Conservation (phyloP, 1,284 basidiomycete genomes). For the Pholiota adiposa region DNA sequence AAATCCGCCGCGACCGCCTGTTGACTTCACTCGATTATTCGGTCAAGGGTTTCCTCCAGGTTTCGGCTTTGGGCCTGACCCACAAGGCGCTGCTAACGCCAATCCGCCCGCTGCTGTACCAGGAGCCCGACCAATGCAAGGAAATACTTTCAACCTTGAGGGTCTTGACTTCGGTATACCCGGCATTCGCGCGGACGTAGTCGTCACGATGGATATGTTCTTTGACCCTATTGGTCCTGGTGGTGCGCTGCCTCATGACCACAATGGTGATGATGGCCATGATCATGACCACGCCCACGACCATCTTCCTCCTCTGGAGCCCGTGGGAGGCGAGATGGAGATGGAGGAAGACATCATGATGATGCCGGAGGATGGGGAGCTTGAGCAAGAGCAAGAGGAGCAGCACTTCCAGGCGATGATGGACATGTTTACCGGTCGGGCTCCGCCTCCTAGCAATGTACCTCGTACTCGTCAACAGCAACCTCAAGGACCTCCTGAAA, state of each 20-base stretch:
- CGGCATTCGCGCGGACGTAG: constrained; percentile 3
- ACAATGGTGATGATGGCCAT: not conserved
- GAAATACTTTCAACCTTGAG: constrained; percentile 2
- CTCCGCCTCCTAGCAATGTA: not conserved
- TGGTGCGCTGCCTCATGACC: not conserved
- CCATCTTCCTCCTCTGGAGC: not conserved
- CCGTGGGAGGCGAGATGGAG: not conserved
- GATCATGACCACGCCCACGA: not conserved
- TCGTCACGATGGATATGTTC: constrained; percentile 12
- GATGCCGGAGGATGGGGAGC: constrained; percentile 5
- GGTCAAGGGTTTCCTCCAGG: not conserved
- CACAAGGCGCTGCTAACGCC: not conserved
- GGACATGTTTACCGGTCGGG: not conserved
- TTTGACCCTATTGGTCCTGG: constrained; percentile 1
- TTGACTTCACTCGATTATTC: not conserved
- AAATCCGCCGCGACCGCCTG: not conserved
- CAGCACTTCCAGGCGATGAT: not conserved
- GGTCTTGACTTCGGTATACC: constrained; percentile 6
- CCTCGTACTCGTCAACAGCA: not conserved
- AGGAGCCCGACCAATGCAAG: not conserved
- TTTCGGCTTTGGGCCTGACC: not conserved
- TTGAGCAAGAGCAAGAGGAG: not conserved
- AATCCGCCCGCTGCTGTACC: not conserved
- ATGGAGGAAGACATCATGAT: constrained; percentile 5
- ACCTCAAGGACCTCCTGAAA: not conserved